A percentile compares a stretch with the other conserved stretches of the same genome.
Conservation (phyloP, 768 basidiomycete genomes). For the Boletus pseudopeckii region DNA sequence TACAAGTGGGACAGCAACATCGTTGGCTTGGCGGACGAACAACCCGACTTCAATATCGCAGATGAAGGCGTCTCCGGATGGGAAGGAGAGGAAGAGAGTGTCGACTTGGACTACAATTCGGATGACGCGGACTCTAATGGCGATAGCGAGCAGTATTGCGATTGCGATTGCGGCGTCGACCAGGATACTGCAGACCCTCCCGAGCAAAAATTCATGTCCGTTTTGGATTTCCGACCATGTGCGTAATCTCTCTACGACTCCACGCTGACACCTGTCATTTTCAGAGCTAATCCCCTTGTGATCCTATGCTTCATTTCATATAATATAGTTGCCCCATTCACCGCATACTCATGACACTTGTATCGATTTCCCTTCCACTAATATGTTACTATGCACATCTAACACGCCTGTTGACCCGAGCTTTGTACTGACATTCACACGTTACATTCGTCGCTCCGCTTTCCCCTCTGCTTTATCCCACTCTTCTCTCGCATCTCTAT, state of each 20-base stretch:
- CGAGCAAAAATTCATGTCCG: neutral
- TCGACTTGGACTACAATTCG: neutral
- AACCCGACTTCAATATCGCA: too few relatives aligned
- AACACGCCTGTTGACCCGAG: constrained; percentile 2
- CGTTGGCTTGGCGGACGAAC: constrained; percentile 11
- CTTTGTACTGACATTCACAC: constrained; percentile 11
- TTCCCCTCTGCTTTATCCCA: too few relatives aligned
- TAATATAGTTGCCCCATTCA: neutral
- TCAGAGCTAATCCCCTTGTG: neutral
- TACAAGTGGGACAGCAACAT: constrained; percentile 22
- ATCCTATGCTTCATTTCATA: neutral
- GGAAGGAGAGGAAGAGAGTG: too few relatives aligned
- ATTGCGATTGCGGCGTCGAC: neutral
- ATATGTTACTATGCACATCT: neutral
- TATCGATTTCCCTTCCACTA: neutral
- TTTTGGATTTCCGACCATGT: constrained; percentile 1
- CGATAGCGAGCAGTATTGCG: neutral
- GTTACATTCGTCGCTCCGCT: neutral
- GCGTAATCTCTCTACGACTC: neutral
- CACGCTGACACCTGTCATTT: constrained; percentile 1
- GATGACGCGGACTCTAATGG: neutral
- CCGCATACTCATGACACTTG: neutral
- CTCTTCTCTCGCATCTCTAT: neutral
- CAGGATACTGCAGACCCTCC: neutral
- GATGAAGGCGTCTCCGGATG: too few relatives aligned